phyloP scores from a whole-genome alignment of 2,329 filamentous ascomycete species.

The Lachnellula cervina region DNA sequence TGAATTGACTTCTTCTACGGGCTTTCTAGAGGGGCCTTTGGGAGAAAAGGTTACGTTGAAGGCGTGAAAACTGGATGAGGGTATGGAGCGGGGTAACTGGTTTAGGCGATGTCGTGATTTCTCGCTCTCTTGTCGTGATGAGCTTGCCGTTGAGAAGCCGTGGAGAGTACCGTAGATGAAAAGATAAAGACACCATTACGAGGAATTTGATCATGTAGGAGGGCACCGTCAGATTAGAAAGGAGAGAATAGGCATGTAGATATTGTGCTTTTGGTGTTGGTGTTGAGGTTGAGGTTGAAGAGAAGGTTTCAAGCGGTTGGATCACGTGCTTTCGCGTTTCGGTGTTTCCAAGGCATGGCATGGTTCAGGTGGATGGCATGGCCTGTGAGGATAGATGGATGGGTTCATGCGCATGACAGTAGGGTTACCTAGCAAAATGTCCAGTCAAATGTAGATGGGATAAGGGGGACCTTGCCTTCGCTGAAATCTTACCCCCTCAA shows the following conservation, averaged over 20 bases:
- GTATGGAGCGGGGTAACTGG: constrained; percentile 11
- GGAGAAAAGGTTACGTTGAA: no score
- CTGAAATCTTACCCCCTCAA: no score
- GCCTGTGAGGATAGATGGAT: not conserved
- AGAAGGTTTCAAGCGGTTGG: not conserved
- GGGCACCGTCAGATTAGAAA: not conserved
- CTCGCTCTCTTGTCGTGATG: constrained; percentile 14
- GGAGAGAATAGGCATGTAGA: not conserved
- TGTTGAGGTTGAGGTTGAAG: not conserved
- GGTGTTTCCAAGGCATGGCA: not conserved
- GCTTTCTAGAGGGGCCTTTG: no score
- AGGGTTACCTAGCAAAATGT: no score
- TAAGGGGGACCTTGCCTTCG: no score
- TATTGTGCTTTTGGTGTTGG: constrained; percentile 1
- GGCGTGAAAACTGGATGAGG: not conserved
- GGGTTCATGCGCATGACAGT: not conserved
- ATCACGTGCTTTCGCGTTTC: not conserved
- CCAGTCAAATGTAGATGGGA: no score
- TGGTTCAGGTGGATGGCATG: no score
- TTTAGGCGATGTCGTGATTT: constrained; percentile 22
- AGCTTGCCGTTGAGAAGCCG: not conserved
- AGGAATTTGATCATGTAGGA: no score
- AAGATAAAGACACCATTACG: not conserved
- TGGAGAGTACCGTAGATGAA: no score
- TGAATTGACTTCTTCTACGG: no score